Evolutionary conservation across 306 rosid genomes (phyloP), one percentile per base, ranked within the genome.

Genomic region (Delonix regia): DNA sequence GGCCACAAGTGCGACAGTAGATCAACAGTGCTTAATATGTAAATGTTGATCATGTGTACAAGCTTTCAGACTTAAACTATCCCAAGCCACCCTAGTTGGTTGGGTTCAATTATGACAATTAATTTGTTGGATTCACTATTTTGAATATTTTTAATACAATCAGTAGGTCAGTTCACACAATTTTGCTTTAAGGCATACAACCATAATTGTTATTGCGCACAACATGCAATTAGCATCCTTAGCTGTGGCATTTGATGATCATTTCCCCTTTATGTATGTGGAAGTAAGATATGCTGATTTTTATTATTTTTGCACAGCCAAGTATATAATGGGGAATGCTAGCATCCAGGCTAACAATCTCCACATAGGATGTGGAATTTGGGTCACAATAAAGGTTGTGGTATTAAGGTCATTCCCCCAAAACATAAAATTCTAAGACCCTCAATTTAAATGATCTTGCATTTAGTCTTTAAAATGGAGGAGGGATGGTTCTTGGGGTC

Each of bases 71-170:
- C 57, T 44, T 53, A 55, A 62, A 28, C 38, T 59, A 27, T 7
- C 42, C 49, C 45, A 41, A 63, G 2, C 28, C 67, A 64, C 36
- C 48, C 15, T 39, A 18, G 57, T 64, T 80, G 25, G 69, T 80
- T 66, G 15, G 44, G 45, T 56, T 55, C 60, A 36, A 55, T 11
- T 1, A 41, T 15, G 25, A 62, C 25, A 79, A 51, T 52, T 73
- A 39, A 52, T 52, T 64, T 63, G 69, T 15, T 63, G 28, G 48
- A 53, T 63, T n/a, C 56, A 9, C 9, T 62, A n/a, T 49, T 71
- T 51, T n/a, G 11, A 11, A 38, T 25, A 38, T 15, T 71, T 62
- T 44, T 61, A 28, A 61, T 6, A 71, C 4, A 57, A 71, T 63
- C 28, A 39, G 48, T n/a, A 42, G 64, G 64, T n/a, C n/a, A n/a